phyloP scores from a whole-genome alignment of 202 grass and related monocot species.

The Elaeis oleifera region DNA sequence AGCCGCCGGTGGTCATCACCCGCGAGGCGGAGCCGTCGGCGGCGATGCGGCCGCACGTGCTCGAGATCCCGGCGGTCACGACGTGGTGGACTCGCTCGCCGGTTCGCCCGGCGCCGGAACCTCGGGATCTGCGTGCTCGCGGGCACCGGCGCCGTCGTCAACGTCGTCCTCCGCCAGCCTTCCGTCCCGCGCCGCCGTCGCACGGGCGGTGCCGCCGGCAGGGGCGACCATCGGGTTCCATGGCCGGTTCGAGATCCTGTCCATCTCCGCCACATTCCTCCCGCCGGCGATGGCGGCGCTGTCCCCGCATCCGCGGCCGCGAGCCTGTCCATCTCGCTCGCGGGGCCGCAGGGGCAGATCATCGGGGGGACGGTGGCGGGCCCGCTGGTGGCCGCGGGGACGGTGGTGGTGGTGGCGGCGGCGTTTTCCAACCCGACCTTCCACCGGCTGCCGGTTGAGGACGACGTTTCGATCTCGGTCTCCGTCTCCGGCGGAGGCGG shows the following conservation, averaged over 20 bases:
- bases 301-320: background rate
- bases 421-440: constrained; percentile 15
- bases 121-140: constrained; percentile 81
- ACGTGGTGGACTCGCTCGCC: constrained; percentile 58
- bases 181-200: background rate
- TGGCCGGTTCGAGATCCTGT: constrained; percentile 11
- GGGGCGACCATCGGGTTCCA: constrained; percentile 1
- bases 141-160: constrained; percentile 60
- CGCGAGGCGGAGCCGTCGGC: constrained; percentile 54
- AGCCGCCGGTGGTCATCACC: constrained; percentile 82
- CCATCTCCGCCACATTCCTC: constrained; percentile 16
- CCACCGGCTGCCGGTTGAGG: constrained; percentile 10
- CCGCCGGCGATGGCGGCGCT: constrained; percentile 1
- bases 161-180: constrained; percentile 66
- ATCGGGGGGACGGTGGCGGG: constrained; percentile 13
- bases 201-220: background rate
- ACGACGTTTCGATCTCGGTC: constrained; percentile 9
- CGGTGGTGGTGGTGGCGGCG: constrained; percentile 9
- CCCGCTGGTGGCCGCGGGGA: constrained; percentile 13
- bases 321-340: constrained; percentile 1
- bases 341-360: constrained; percentile 19
- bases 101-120: constrained; percentile 48
- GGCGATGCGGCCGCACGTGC: constrained; percentile 81
- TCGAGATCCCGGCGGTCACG: constrained; percentile 71
- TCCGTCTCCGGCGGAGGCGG: background rate